Evolutionary conservation across 805 yeast genomes (phyloP), one percentile per base, ranked within the genome.

Genomic region (Yarrowia yakushimensis): DNA sequence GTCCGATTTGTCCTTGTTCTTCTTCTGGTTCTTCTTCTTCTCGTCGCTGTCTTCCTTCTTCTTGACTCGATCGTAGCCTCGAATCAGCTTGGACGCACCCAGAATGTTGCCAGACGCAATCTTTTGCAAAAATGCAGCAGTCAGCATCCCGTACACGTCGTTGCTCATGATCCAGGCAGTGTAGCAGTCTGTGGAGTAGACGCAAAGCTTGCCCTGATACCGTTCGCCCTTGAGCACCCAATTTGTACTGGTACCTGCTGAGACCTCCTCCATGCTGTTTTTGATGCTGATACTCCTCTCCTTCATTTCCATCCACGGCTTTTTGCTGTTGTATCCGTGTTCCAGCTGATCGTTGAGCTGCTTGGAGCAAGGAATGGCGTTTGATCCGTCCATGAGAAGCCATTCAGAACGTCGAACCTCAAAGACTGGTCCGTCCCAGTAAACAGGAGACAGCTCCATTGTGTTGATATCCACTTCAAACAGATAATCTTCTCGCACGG

Each of bases 341-440:
- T 92, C 97, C 20, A 92, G 68, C 63, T 81, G 83, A 0, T 77
- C 74, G 0, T 94, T 77, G 5, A 85, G 63, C 1, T 74, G 72
- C 0, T 76, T 76, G 10, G 78, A 69, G 27, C 90, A 73, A 0
- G 96, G 96, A 5, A 69, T 69, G 27, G 72, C 63, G 36, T 69
- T 66, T 50, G 69, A 65, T 0, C 83, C 83, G 57, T 82, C 82
- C 10, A 80, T 70, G 36, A 78, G 74, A 71, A 90, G 90, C 98
- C 98, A 93, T 0, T 84, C 72, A 0, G 97, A 97, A 62, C 97
- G 76, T 48, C 97, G 78, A 0, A 93, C 87, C 64, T 88, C 91
- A 70, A 85, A 93, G 0, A 77, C 75, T 0, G 97, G 94, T 1
- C 97, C 97, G 8, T 83, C 85, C 97, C 97, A 93, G 71, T 85